These are phyloP conservation scores for Aspergillus steynii DNA, from an alignment of 495 filamentous ascomycete species.

Conservation along the genomic window DNA sequence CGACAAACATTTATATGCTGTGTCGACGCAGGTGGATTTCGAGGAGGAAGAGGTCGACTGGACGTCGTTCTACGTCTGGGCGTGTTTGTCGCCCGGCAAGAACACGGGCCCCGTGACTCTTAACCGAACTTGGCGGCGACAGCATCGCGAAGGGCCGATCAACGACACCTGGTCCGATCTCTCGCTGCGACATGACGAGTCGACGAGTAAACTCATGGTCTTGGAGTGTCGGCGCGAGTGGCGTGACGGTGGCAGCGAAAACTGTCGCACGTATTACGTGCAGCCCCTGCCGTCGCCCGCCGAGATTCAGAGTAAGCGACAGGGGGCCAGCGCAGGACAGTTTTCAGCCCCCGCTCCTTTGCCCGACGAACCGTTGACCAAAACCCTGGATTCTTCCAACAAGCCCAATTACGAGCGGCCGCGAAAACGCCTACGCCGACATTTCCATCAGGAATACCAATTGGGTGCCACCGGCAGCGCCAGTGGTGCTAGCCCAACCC, in stretches of 20 bases:
- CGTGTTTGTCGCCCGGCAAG: conserved; percentile 54
- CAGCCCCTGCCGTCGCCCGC: conserved; percentile 54
- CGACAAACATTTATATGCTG: conserved; percentile 66
- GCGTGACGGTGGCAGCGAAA: conserved; percentile 57
- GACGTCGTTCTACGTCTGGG: conserved; percentile 70
- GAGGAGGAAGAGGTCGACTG: conserved; percentile 67
- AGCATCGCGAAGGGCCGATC: conserved; percentile 72
- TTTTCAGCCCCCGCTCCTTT: conserved; percentile 15
- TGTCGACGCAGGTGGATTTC: conserved; percentile 66
- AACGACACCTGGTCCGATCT: conserved; percentile 76
- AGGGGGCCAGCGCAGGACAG: conserved; percentile 2
- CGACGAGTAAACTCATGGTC: conserved; percentile 58
- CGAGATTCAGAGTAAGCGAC: conserved; percentile 23
- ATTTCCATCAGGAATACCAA: conserved; percentile 50
- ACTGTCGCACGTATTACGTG: conserved; percentile 68
- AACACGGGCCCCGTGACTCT: conserved; percentile 30
- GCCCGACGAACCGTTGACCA: conserved; percentile 33
- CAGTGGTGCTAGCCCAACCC: conserved; percentile 31
- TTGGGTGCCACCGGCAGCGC: conserved; percentile 18
- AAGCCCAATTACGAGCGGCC: conserved; percentile 41
- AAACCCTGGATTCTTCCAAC: conserved; percentile 31
- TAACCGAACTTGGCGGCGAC: conserved; percentile 60
- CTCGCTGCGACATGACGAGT: conserved; percentile 63
- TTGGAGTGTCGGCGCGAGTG: conserved; percentile 74
- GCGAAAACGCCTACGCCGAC: conserved; percentile 38